Evolutionary conservation across 345 rosid species (phyloP).

Genomic region (Sisymbrium altissimum): DNA sequence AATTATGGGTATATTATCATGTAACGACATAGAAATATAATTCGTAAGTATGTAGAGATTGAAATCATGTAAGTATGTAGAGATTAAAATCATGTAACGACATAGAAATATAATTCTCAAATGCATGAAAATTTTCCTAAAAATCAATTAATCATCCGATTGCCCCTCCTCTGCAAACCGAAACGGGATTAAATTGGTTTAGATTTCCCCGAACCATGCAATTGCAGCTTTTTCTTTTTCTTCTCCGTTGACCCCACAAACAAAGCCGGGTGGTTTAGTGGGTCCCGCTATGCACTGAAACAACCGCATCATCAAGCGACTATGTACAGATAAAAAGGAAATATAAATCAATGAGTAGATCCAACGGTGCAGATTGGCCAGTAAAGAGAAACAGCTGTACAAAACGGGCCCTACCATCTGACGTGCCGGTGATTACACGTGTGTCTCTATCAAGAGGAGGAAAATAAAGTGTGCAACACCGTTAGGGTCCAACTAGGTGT

Average conservation of each 20-base stretch:
- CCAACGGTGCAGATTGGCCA: constrained; percentile 21
- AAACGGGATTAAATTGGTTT: not conserved
- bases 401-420: not conserved
- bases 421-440: constrained; percentile 27
- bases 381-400: not conserved
- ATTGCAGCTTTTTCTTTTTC: not conserved
- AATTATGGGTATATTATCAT: not conserved
- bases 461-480: not conserved
- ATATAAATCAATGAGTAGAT: constrained; percentile 1
- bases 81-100: not conserved
- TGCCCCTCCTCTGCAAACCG: not conserved
- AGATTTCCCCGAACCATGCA: not conserved
- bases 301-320: constrained; percentile 34
- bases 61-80: too few relatives aligned
- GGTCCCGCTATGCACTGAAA: constrained; percentile 26
- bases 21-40: not conserved
- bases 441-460: not conserved
- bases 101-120: not conserved
- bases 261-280: not conserved
- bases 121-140: not conserved
- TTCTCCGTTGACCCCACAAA: not conserved
- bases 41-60: too few relatives aligned
- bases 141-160: not conserved
- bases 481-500: not conserved
- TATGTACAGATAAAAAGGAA: not conserved